A percentile compares a stretch with the other conserved stretches of the same genome.
These are phyloP conservation scores for Suillus luteus DNA, from an alignment of 768 basidiomycete species.

Conservation along the genomic window DNA sequence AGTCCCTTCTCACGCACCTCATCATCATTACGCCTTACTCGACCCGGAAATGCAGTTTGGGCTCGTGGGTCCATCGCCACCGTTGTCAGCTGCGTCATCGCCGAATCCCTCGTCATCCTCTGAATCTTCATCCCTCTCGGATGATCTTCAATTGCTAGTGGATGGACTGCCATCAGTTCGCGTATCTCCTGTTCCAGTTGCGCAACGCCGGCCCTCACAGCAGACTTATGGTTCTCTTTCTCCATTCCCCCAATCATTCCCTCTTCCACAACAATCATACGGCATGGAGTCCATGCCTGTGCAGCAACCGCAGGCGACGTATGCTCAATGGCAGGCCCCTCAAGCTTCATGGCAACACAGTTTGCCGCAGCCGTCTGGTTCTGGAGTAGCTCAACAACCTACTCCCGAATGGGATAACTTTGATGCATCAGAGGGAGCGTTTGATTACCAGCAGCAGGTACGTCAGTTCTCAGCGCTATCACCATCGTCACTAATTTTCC, in stretches of 20 bases:
- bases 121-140: conserved; percentile 14
- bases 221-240: conserved; percentile 7
- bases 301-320: conserved; percentile 9
- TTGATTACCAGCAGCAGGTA: conserved; percentile 19
- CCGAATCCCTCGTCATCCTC: conserved; percentile 35
- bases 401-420: conserved; percentile 18
- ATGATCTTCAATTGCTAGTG: conserved; percentile 15
- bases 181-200: conserved; percentile 15
- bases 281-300: conserved; percentile 14
- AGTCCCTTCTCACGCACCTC: conserved; percentile 16
- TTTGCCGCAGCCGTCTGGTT: conserved; percentile 7
- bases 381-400: conserved; percentile 1
- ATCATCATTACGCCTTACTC: conserved; percentile 27
- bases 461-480: not conserved
- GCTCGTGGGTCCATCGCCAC: conserved; percentile 52
- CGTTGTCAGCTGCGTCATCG: conserved; percentile 52
- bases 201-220: conserved; percentile 24
- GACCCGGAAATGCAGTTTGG: conserved; percentile 30
- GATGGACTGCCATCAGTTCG: conserved; percentile 19
- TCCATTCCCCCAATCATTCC: not conserved
- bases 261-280: conserved; percentile 17
- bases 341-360: conserved; percentile 5
- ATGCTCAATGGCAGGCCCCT: conserved; percentile 10
- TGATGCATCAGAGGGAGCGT: conserved; percentile 1
- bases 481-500: conserved; percentile 1